Evolutionary conservation across 2,329 filamentous ascomycete genomes (phyloP).

Genomic region (Myriosclerotinia duriaeana): DNA sequence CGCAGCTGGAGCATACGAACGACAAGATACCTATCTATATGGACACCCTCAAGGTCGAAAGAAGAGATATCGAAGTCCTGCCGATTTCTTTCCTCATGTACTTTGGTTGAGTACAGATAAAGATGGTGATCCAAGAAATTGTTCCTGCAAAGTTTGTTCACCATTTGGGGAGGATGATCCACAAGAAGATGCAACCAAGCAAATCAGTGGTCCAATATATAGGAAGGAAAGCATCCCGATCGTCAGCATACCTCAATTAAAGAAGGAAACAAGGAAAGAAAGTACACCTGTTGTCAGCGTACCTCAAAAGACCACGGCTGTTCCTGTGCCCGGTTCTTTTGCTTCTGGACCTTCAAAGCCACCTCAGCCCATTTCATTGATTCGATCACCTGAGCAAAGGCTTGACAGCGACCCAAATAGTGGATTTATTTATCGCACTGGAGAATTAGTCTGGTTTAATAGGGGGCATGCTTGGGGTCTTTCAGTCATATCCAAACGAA

Average conservation of each 20-base stretch:
- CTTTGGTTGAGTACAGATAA: conserved; percentile 56
- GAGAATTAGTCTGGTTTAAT: conserved; percentile 58
- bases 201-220: conserved; percentile 25
- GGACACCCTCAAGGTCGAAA: conserved; percentile 57
- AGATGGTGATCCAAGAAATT: conserved; percentile 52
- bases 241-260: conserved; percentile 11
- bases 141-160: conserved; percentile 57
- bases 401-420: conserved; percentile 48
- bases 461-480: conserved; percentile 54
- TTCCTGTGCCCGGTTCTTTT: neutral
- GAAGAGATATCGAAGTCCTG: conserved; percentile 58
- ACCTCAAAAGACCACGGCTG: conserved; percentile 6
- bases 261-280: conserved; percentile 27
- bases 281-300: conserved; percentile 9
- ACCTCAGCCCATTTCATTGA: conserved; percentile 19
- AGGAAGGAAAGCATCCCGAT: conserved; percentile 27
- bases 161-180: conserved; percentile 46
- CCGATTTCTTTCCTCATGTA: conserved; percentile 60
- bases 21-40: conserved; percentile 60
- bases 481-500: conserved; percentile 51
- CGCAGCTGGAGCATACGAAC: conserved; percentile 50
- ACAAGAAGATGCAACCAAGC: conserved; percentile 41
- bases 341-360: conserved; percentile 22
- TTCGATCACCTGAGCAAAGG: conserved; percentile 46
- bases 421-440: conserved; percentile 52